Conservation (phyloP, 2,329 filamentous ascomycete species). For the Cytospora piceicola region DNA sequence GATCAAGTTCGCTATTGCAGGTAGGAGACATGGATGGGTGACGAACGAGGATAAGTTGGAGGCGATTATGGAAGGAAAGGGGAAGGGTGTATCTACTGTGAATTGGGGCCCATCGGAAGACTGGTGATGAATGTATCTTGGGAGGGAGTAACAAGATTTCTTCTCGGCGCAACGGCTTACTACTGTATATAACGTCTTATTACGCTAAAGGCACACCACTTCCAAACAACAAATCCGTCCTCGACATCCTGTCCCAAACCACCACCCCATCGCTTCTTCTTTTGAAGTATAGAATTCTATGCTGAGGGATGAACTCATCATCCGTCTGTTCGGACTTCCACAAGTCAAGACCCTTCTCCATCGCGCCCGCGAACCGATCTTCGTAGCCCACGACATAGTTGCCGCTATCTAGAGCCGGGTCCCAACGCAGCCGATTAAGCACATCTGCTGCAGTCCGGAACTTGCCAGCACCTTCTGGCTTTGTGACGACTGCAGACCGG, state of each 20-base stretch:
- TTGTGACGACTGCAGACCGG: slow-evolving; percentile 28
- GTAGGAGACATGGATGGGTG: slow-evolving; percentile 49
- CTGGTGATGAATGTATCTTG: background rate
- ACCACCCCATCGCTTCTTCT: slow-evolving; percentile 52
- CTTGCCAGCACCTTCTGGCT: slow-evolving; percentile 46
- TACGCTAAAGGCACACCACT: slow-evolving; percentile 44
- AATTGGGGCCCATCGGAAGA: slow-evolving; percentile 49
- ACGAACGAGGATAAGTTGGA: slow-evolving; percentile 59
- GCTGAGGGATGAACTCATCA: slow-evolving; percentile 69
- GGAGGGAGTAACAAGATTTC: background rate
- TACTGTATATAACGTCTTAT: background rate
- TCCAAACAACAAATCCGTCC: slow-evolving; percentile 60
- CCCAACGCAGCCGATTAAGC: slow-evolving; percentile 62
- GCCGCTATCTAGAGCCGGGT: slow-evolving; percentile 47
- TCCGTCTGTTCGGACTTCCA: slow-evolving; percentile 67
- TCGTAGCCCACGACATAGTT: slow-evolving; percentile 65
- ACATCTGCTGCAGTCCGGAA: slow-evolving; percentile 62
- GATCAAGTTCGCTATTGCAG: slow-evolving; percentile 45
- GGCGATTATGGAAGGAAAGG: slow-evolving; percentile 54
- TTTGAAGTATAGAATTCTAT: slow-evolving; percentile 66
- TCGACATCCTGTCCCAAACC: slow-evolving; percentile 61
- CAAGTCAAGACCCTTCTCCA: slow-evolving; percentile 56
- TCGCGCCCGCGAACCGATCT: slow-evolving; percentile 60
- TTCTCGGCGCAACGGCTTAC: background rate
- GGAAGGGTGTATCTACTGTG: slow-evolving; percentile 41